These are phyloP conservation scores for Terfezia claveryi DNA, from an alignment of 495 filamentous ascomycete genomes.

Conservation along the genomic window DNA sequence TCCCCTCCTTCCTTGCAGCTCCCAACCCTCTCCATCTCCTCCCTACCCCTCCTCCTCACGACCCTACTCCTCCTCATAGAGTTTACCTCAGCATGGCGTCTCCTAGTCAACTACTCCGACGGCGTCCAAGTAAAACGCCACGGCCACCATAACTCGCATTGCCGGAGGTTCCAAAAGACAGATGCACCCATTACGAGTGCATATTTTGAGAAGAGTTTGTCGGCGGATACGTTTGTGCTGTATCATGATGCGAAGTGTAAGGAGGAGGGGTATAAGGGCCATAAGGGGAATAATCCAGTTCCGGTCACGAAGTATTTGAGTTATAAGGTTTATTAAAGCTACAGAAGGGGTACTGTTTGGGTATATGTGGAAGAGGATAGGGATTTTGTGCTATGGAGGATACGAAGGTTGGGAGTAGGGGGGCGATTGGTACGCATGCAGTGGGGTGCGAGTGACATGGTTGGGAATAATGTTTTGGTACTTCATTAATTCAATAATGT, in stretches of 20 bases:
- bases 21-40: too few relatives aligned
- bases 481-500: too few relatives aligned
- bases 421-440: too few relatives aligned
- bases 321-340: conserved; percentile 10
- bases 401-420: too few relatives aligned
- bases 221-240: conserved; percentile 12
- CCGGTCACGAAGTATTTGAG: conserved; percentile 8
- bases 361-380: too few relatives aligned
- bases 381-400: too few relatives aligned
- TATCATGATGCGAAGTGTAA: conserved; percentile 7
- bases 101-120: conserved; percentile 1
- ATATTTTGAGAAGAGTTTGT: conserved; percentile 9
- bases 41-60: neutral
- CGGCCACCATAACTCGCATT: conserved; percentile 10
- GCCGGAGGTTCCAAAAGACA: conserved; percentile 12
- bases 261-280: conserved; percentile 10
- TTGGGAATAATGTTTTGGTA: too few relatives aligned
- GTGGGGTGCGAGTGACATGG: too few relatives aligned
- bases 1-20: too few relatives aligned
- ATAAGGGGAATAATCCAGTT: conserved; percentile 14
- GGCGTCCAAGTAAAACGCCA: conserved; percentile 6
- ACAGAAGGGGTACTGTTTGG: too few relatives aligned
- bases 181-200: conserved; percentile 10
- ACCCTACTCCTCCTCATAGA: neutral
- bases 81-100: neutral